phyloP scores from a whole-genome alignment of 305 asterid genomes.

The Petunia hybrid region DNA sequence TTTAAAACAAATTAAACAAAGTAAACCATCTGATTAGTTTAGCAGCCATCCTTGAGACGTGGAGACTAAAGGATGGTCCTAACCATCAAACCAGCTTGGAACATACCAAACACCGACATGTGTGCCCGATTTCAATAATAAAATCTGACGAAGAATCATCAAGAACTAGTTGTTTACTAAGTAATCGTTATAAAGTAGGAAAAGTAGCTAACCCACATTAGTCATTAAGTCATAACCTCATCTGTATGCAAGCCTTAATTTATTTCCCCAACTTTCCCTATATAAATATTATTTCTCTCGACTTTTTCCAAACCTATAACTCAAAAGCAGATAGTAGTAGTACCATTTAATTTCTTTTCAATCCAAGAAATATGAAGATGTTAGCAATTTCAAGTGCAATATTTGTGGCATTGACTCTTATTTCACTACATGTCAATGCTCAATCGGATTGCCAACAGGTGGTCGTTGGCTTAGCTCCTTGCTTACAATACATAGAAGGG shows the following conservation, averaged over 20 bases:
- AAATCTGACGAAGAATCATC: not conserved
- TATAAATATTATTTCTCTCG: not conserved
- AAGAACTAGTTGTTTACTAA: not conserved
- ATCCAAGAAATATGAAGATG: no score
- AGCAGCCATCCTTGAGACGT: constrained; percentile 14
- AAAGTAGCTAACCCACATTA: constrained; percentile 19
- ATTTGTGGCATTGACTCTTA: not conserved
- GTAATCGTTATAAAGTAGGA: constrained; percentile 23
- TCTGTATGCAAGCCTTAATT: not conserved
- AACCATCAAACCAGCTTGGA: not conserved
- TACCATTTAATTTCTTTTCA: not conserved
- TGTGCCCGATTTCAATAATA: not conserved
- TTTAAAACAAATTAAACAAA: not conserved
- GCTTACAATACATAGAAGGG: constrained; percentile 37
- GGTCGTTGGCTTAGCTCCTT: constrained; percentile 32
- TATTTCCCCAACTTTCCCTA: not conserved
- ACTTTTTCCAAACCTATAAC: not conserved
- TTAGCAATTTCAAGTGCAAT: not conserved
- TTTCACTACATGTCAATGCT: constrained; percentile 3
- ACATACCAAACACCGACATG: not conserved
- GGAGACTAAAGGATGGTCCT: not conserved
- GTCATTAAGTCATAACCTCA: not conserved
- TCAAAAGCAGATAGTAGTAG: not conserved
- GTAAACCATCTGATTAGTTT: not conserved
- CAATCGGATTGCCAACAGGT: constrained; percentile 26